These are phyloP conservation scores for Globisporangium sylvaticum DNA, from an alignment of 352 stramenopile species.

Conservation along the genomic window DNA sequence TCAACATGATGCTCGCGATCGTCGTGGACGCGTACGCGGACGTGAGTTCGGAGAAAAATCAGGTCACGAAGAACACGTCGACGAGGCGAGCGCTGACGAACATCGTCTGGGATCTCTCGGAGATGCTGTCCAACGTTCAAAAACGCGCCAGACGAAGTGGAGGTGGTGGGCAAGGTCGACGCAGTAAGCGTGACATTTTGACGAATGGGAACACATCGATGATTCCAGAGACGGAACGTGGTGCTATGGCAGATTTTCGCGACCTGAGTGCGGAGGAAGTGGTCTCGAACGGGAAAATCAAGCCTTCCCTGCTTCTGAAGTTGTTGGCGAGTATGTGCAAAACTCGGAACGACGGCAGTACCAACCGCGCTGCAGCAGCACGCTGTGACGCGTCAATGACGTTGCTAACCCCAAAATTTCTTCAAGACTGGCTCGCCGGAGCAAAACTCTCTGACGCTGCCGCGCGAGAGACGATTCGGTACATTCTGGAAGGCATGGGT, in stretches of 20 bases:
- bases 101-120: slow-evolving; percentile 14
- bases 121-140: neutral
- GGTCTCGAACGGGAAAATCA: neutral
- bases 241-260: neutral
- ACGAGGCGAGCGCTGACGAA: slow-evolving; percentile 26
- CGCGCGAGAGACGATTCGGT: neutral
- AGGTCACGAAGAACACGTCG: slow-evolving; percentile 20
- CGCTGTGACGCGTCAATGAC: neutral
- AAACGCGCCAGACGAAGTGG: neutral
- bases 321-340: neutral
- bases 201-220: neutral
- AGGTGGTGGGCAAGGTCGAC: neutral
- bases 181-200: neutral
- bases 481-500: neutral
- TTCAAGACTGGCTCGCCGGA: neutral
- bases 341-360: neutral
- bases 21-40: slow-evolving; percentile 54
- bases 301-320: neutral
- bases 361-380: neutral
- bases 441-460: neutral
- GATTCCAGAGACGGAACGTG: neutral
- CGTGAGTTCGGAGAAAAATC: slow-evolving; percentile 35
- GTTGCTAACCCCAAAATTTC: neutral
- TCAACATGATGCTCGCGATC: slow-evolving; percentile 77
- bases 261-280: neutral